Conservation (phyloP, 805 yeast species). For the Ogataea corticis region DNA sequence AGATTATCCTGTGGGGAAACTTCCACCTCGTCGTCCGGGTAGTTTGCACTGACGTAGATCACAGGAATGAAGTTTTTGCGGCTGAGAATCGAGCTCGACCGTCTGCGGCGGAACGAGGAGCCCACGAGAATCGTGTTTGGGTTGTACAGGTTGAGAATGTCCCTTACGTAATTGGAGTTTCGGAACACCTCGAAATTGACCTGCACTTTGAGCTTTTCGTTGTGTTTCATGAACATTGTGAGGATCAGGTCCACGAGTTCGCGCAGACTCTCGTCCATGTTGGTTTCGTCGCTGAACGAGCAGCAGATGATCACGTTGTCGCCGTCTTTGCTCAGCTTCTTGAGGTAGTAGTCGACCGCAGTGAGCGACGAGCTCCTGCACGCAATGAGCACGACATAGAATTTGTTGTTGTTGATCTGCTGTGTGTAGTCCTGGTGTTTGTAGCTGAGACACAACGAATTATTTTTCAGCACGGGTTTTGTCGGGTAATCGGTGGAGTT, state of each 20-base stretch:
- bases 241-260: conserved; percentile 45
- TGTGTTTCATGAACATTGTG: conserved; percentile 22
- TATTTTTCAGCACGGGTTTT: conserved; percentile 32
- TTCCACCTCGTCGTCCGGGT: conserved; percentile 10
- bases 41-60: conserved; percentile 25
- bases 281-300: conserved; percentile 27
- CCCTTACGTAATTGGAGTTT: conserved; percentile 49
- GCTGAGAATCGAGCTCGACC: conserved; percentile 30
- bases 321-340: conserved; percentile 53
- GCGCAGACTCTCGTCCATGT: conserved; percentile 24
- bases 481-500: conserved; percentile 36
- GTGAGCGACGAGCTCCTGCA: conserved; percentile 75
- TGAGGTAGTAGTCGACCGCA: conserved; percentile 64
- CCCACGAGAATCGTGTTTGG: conserved; percentile 56
- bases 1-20: not conserved
- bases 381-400: conserved; percentile 52
- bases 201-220: conserved; percentile 42
- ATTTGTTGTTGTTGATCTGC: conserved; percentile 22
- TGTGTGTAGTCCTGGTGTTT: conserved; percentile 40
- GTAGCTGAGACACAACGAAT: conserved; percentile 41
- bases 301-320: conserved; percentile 58
- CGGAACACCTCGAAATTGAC: conserved; percentile 59
- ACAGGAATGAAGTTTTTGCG: conserved; percentile 29
- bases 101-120: conserved; percentile 25
- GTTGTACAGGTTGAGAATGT: conserved; percentile 55